Evolutionary conservation across 495 filamentous ascomycete genomes (phyloP), one percentile per base, ranked within the genome.

Genomic region (Xylaria longipes): DNA sequence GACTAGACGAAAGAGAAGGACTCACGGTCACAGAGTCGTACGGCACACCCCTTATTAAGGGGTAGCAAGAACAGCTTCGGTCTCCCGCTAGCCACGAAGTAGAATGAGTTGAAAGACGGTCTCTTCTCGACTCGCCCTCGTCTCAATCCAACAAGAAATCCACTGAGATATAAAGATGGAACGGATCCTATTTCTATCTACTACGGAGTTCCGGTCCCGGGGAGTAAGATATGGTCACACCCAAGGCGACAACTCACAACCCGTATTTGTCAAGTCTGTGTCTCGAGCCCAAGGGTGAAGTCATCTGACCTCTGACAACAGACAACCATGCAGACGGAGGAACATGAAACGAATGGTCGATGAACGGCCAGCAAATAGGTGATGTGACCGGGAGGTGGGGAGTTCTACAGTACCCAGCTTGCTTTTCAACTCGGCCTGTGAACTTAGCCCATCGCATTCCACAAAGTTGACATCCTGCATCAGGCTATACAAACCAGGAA

Each of bases 181-280:
- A 41, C 8, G 12, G n/a, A 43, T 37, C 31, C n/a, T n/a, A 37
- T n/a, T 20, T 60, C 31, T 11, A n/a, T 22, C 37, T 17, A 29
- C 60, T 15, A 27, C 11, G 22, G 35, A 27, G 60, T 43, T 43
- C 60, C 35, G 35, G n/a, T 29, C 22, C 22, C 17, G 31, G 17
- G 60, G 60, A 63, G 35, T 29, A 37, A 62, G 35, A 22, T 17
- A 43, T 39, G 11, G 60, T 63, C 37, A 63, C 60, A 63, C 60
- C 37, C 1, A 17, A 29, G 11, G 37, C n/a, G 35, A 41, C 60
- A 63, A 63, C n/a, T 25, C 60, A 43, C 22, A 22, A 9, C 37
- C 37, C 60, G 14, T 63, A 37, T 63, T 63, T 63, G 60, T 43
- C 60, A n/a, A 60, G 33, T 37, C 60, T 63, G n/a, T 63, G 60